phyloP scores from a whole-genome alignment of 169 alveolate species.

The Eimeria praecox region DNA sequence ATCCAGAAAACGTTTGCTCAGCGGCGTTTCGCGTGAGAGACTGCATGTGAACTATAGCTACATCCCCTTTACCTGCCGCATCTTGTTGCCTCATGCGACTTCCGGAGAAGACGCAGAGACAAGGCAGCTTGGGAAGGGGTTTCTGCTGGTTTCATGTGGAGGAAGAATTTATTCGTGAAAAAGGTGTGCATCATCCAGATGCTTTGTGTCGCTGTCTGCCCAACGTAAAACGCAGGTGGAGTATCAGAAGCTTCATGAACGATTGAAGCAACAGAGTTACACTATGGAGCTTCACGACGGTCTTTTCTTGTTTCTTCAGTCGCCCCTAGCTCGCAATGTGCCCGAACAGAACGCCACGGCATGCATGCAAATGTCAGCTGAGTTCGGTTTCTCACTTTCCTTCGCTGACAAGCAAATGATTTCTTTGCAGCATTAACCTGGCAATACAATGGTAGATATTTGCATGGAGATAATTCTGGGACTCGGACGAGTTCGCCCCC shows the following conservation, averaged over 20 bases:
- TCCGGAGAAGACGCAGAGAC: not conserved
- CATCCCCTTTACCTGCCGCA: not conserved
- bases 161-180: not conserved
- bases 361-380: constrained; percentile 81
- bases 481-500: not conserved
- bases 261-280: constrained; percentile 59
- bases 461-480: not conserved
- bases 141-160: not conserved
- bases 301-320: constrained; percentile 66
- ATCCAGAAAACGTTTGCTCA: constrained; percentile 69
- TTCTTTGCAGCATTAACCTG: not conserved
- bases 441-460: not conserved
- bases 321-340: constrained; percentile 68
- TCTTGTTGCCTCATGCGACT: not conserved
- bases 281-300: constrained; percentile 80
- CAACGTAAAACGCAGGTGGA: constrained; percentile 46
- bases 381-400: not conserved
- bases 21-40: constrained; percentile 68
- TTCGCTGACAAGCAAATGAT: not conserved
- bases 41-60: not conserved
- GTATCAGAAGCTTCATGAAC: constrained; percentile 72
- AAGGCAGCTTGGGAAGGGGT: not conserved
- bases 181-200: not conserved
- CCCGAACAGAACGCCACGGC: constrained; percentile 68
- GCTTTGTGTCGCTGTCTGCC: not conserved